Conservation (phyloP, 495 filamentous ascomycete species). For the Lophiostoma macrostomum region DNA sequence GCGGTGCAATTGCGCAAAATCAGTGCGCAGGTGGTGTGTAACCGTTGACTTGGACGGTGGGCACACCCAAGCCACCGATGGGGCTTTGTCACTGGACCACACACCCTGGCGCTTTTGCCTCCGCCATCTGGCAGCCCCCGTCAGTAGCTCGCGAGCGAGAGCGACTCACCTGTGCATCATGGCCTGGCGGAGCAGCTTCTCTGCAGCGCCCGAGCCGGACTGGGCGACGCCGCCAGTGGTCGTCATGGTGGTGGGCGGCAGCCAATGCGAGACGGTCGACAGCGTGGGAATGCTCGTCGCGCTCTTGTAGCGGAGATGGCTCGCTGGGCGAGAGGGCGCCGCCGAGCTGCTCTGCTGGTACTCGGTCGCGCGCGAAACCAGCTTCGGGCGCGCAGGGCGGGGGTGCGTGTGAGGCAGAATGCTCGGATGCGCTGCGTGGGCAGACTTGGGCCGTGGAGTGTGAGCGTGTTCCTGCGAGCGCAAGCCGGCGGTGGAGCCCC, state of each 20-base stretch:
- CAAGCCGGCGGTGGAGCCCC: too few species aligned
- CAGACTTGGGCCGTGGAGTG: too few species aligned
- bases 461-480: too few species aligned
- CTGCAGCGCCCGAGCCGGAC: constrained; percentile 50
- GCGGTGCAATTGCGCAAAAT: not conserved
- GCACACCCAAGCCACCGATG: not conserved
- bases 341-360: too few species aligned
- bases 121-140: not conserved
- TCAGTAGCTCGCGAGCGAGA: constrained; percentile 1
- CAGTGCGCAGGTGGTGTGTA: constrained; percentile 10
- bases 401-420: constrained; percentile 1
- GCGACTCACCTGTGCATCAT: constrained; percentile 49
- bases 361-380: constrained; percentile 24
- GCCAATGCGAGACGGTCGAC: constrained; percentile 21
- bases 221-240: constrained; percentile 14
- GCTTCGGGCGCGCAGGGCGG: constrained; percentile 7
- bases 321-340: constrained; percentile 6
- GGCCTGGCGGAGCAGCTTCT: constrained; percentile 54
- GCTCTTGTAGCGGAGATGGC: constrained; percentile 17
- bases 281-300: constrained; percentile 28
- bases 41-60: constrained; percentile 18
- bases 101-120: constrained; percentile 13
- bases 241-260: constrained; percentile 19
- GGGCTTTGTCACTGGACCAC: too few species aligned
- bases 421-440: not conserved